Evolutionary conservation across 306 rosid species (phyloP).

Genomic region (Vicia faba): DNA sequence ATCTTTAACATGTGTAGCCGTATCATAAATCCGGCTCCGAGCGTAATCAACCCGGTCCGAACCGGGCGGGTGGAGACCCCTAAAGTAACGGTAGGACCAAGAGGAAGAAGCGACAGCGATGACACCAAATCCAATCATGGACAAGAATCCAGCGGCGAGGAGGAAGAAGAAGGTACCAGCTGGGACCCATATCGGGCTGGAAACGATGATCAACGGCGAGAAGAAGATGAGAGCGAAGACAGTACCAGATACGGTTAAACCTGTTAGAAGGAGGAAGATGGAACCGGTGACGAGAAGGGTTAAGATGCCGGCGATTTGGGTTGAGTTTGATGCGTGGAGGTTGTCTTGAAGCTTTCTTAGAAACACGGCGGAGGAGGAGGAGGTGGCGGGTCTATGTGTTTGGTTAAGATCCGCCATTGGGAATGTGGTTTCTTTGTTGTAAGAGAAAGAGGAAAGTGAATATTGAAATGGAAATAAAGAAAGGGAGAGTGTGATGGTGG

Average conservation of each 20-base stretch:
- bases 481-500: not conserved
- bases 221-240: conserved; percentile 45
- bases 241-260: conserved; percentile 50
- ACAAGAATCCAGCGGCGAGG: conserved; percentile 42
- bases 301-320: conserved; percentile 54
- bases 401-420: conserved; percentile 53
- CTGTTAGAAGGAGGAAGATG: conserved; percentile 58
- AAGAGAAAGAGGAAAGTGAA: not conserved
- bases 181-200: conserved; percentile 83
- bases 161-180: conserved; percentile 41
- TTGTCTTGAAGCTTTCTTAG: conserved; percentile 45
- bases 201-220: conserved; percentile 56
- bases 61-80: conserved; percentile 80
- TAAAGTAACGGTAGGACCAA: conserved; percentile 69
- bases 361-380: conserved; percentile 25
- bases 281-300: conserved; percentile 57
- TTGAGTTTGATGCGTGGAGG: conserved; percentile 51
- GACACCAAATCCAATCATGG: conserved; percentile 46
- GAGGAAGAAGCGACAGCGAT: conserved; percentile 45
- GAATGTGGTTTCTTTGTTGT: not conserved
- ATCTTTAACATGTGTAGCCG: conserved; percentile 84
- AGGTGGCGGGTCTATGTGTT: conserved; percentile 10
- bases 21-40: conserved; percentile 66
- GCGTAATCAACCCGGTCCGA: conserved; percentile 76
- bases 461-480: not conserved